A percentile compares a stretch with the other conserved stretches of the same genome.
These are phyloP conservation scores for Immersiporthe knoxdaviesiana DNA, from an alignment of 2,329 filamentous ascomycete genomes.

Conservation along the genomic window DNA sequence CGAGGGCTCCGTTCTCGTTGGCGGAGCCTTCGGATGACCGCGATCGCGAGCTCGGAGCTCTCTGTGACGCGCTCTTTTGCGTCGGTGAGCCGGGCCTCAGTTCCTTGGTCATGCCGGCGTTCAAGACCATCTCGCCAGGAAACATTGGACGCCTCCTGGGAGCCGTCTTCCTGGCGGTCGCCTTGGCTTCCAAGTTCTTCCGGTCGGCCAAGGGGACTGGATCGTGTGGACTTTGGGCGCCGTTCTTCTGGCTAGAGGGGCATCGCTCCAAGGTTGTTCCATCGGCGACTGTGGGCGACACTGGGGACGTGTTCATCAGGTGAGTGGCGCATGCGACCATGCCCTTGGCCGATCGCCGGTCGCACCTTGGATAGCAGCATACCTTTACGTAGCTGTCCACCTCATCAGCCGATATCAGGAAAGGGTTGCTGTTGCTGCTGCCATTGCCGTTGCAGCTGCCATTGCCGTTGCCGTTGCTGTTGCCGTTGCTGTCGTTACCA, in stretches of 20 bases:
- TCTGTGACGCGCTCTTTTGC: constrained; percentile 4
- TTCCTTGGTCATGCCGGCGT: neutral
- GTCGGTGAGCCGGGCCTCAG: constrained; percentile 13
- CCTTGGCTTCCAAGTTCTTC: constrained; percentile 25
- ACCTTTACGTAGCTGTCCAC: constrained; percentile 21
- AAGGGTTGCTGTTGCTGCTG: constrained; percentile 20
- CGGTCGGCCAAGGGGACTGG: constrained; percentile 1
- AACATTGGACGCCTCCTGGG: constrained; percentile 17
- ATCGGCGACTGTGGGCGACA: constrained; percentile 10
- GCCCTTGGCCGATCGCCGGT: constrained; percentile 9
- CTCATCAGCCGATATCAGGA: constrained; percentile 18
- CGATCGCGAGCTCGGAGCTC: constrained; percentile 3
- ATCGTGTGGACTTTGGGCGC: constrained; percentile 10
- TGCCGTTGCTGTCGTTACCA: neutral
- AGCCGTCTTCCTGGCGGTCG: constrained; percentile 28
- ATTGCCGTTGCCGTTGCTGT: neutral
- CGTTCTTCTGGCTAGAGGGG: constrained; percentile 11
- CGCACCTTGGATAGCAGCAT: constrained; percentile 24
- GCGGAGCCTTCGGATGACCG: constrained; percentile 15
- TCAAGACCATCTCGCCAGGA: constrained; percentile 10
- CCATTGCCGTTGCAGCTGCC: neutral
- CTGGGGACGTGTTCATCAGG: constrained; percentile 17
- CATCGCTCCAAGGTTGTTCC: neutral
- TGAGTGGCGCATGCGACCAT: constrained; percentile 24
- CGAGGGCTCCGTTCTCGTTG: too few species aligned